phyloP scores from a whole-genome alignment of 345 rosid genomes.

The Rubroshorea leprosula region DNA sequence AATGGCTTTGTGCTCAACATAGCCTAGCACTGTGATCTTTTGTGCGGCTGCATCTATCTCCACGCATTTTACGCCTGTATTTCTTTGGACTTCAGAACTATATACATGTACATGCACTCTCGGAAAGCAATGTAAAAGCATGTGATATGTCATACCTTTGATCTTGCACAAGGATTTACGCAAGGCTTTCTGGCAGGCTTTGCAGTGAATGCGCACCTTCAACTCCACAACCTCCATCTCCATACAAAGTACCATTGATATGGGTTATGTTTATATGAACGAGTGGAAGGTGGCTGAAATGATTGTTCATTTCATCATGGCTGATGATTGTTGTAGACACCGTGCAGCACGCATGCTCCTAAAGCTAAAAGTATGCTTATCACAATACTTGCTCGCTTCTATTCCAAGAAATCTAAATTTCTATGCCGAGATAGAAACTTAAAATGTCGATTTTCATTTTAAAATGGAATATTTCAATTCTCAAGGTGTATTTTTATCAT shows the following conservation, averaged over 20 bases:
- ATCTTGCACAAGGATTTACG: constrained; percentile 28
- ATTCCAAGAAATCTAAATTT: too few species aligned
- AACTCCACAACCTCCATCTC: constrained; percentile 25
- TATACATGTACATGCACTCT: too few species aligned
- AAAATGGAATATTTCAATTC: too few species aligned
- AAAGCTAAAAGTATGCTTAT: too few species aligned
- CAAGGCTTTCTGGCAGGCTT: constrained; percentile 30
- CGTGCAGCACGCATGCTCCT: too few species aligned
- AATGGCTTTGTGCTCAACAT: constrained; percentile 14
- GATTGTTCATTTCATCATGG: constrained; percentile 2
- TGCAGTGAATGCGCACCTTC: constrained; percentile 35
- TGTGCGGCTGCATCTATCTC: constrained; percentile 17
- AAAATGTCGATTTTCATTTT: too few species aligned
- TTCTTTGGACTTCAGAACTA: too few species aligned
- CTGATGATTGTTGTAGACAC: too few species aligned
- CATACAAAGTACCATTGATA: neutral
- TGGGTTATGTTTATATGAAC: neutral
- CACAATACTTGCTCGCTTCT: too few species aligned
- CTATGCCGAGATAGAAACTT: too few species aligned
- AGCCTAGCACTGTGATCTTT: constrained; percentile 30
- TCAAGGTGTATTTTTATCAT: too few species aligned
- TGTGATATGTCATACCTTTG: constrained; percentile 16
- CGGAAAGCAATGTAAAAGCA: too few species aligned
- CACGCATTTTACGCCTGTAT: constrained; percentile 28
- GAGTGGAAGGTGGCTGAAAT: constrained; percentile 3